Evolutionary conservation across 345 rosid genomes (phyloP), one percentile per base, ranked within the genome.

Genomic region (Camelina sativa): DNA sequence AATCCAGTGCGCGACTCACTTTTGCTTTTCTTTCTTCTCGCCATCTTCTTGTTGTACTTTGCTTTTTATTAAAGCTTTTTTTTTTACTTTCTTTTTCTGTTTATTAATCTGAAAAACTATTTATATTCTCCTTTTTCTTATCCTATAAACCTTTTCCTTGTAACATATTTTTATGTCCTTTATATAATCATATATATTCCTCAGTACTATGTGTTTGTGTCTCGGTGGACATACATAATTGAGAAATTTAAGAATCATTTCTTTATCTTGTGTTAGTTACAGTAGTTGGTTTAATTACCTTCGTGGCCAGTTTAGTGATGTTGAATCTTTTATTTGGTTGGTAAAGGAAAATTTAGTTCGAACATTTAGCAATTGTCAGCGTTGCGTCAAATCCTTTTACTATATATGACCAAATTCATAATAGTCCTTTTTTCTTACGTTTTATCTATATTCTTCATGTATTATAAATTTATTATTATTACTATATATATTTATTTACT

Each of bases 1-100:
- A 47, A 71, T 71, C 76, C 62, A 76, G 60, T 38, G 80, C 76
- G 58, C 58, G 13, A 54, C 58, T 76, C 32, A 44, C 79, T 62
- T 68, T 60, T 53, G 51, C 54, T 37, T 52, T 52, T 5, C 10
- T 62, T 69, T 17, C 28, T 53, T 54, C 40, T 70, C 22, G 40
- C 59, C 79, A 76, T 76, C 70, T 62, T 76, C 75, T 62, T 69
- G 0, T 46, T 55, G 51, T 55, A 8, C 60, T 77, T 19, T 77
- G 48, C 76, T 77, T 77, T 77, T 70, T 58, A 23, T 38, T 28
- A 64, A 76, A 76, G 80, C 58, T 25, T 3, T 19, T 48, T 13
- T 48, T 75, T 70, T 55, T n/a, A 53, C 69, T 54, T 51, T 66
- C 8, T 34, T 69, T 69, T 62, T 68, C 20, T 34, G 38, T 75